A percentile compares a stretch with the other conserved stretches of the same genome.
phyloP scores from a whole-genome alignment of 495 filamentous ascomycete species.

The Parathielavia hyrcaniae region DNA sequence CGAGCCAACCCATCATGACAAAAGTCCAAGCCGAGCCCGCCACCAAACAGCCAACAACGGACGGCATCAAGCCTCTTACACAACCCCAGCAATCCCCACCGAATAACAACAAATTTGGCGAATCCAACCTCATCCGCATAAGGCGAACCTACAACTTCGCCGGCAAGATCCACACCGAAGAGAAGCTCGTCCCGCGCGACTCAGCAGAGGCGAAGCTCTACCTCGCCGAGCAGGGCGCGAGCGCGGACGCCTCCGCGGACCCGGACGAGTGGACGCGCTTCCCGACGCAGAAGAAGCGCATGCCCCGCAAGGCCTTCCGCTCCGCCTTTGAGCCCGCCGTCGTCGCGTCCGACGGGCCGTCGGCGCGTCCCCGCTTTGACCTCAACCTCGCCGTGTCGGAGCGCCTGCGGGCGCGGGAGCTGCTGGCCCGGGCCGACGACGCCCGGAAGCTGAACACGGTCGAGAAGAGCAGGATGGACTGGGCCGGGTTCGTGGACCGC shows the following conservation, averaged over 20 bases:
- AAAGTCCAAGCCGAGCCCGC: conserved; percentile 1
- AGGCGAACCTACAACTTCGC: conserved; percentile 88
- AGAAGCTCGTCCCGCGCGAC: conserved; percentile 69
- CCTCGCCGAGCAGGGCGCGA: conserved; percentile 45
- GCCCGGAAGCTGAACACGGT: conserved; percentile 90
- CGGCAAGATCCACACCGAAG: conserved; percentile 74
- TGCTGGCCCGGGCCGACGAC: conserved; percentile 37
- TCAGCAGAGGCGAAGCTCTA: conserved; percentile 79
- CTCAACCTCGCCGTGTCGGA: conserved; percentile 45
- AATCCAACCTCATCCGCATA: conserved; percentile 62
- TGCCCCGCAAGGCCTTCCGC: conserved; percentile 61
- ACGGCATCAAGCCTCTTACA: conserved; percentile 20
- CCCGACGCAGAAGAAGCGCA: conserved; percentile 42
- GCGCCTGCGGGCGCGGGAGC: conserved; percentile 37
- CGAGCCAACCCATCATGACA: conserved; percentile 30
- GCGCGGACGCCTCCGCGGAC: conserved; percentile 20
- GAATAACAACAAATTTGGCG: not conserved
- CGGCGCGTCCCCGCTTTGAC: conserved; percentile 44
- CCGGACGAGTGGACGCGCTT: conserved; percentile 25
- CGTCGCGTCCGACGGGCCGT: conserved; percentile 41
- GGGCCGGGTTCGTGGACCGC: conserved; percentile 88
- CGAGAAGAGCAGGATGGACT: conserved; percentile 91
- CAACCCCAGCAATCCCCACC: conserved; percentile 18
- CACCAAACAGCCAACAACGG: conserved; percentile 10
- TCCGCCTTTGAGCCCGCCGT: conserved; percentile 85